Percentiles rank a stretch among this genome's conserved stretches.
These are phyloP conservation scores for Botrytis deweyae DNA, from an alignment of 2,329 filamentous ascomycete species.

Conservation along the genomic window DNA sequence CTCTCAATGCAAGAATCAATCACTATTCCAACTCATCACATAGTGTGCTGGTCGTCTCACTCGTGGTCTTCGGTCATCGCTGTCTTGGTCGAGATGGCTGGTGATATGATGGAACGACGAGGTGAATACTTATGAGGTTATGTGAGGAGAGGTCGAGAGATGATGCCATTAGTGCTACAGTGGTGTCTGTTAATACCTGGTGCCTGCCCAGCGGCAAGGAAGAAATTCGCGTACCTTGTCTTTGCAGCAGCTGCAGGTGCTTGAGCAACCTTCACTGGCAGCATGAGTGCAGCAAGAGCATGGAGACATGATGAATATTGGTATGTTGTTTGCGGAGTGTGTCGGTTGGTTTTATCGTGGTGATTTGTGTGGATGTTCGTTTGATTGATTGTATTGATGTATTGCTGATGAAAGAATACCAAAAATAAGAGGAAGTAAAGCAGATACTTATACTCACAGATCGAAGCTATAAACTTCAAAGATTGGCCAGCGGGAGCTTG, in stretches of 20 bases:
- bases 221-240: constrained; percentile 5
- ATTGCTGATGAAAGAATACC: neutral
- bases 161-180: constrained; percentile 4
- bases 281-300: constrained; percentile 18
- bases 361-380: neutral
- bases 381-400: neutral
- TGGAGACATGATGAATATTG: constrained; percentile 6
- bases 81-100: constrained; percentile 17
- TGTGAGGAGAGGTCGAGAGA: neutral
- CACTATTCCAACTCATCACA: constrained; percentile 1
- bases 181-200: neutral
- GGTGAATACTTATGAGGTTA: neutral
- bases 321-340: neutral
- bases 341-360: neutral
- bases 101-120: neutral
- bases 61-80: neutral
- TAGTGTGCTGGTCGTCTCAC: neutral
- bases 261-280: constrained; percentile 4
- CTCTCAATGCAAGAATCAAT: neutral
- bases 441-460: constrained; percentile 8
- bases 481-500: neutral
- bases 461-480: neutral
- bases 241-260: constrained; percentile 11
- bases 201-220: neutral
- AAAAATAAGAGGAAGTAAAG: neutral